A percentile compares a stretch with the other conserved stretches of the same genome.
Conservation (phyloP, 768 basidiomycete genomes). For the Trametopsis cervina region DNA sequence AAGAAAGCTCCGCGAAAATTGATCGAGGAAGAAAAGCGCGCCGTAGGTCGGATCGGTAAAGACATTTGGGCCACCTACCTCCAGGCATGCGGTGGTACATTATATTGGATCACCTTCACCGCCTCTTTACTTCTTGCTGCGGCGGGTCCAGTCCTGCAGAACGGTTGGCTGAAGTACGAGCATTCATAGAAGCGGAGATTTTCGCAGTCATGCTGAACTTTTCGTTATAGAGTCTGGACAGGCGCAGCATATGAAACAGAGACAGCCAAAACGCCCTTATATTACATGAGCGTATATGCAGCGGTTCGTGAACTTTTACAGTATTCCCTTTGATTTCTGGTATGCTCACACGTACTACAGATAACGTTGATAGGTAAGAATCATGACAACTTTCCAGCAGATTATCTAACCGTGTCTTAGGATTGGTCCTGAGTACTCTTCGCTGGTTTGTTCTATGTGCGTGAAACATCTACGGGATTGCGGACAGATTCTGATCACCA, state of each 20-base stretch:
- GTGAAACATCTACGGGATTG: too few relatives aligned
- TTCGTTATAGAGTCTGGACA: slow-evolving; percentile 33
- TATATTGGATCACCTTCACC: slow-evolving; percentile 34
- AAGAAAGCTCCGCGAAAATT: slow-evolving; percentile 72
- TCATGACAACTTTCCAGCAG: neutral
- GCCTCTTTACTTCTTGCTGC: slow-evolving; percentile 30
- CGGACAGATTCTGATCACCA: too few relatives aligned
- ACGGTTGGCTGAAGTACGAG: slow-evolving; percentile 37
- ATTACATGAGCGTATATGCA: slow-evolving; percentile 70
- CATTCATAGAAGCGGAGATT: neutral
- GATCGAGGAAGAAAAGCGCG: slow-evolving; percentile 58
- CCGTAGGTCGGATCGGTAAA: slow-evolving; percentile 38
- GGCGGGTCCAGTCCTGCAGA: slow-evolving; percentile 38
- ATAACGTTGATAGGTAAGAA: slow-evolving; percentile 30
- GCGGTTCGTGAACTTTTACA: slow-evolving; percentile 29
- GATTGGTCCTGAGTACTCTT: slow-evolving; percentile 49
- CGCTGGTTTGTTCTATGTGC: slow-evolving; percentile 70
- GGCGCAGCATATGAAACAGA: slow-evolving; percentile 21
- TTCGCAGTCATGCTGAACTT: slow-evolving; percentile 4
- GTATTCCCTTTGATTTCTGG: neutral
- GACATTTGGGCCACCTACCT: slow-evolving; percentile 42
- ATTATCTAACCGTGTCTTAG: slow-evolving; percentile 25
- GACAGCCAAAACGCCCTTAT: slow-evolving; percentile 28
- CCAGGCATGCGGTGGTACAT: slow-evolving; percentile 29
- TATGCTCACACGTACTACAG: slow-evolving; percentile 26